phyloP scores from a whole-genome alignment of 1,284 basidiomycete species.

The Ceratobasidium sp. region DNA sequence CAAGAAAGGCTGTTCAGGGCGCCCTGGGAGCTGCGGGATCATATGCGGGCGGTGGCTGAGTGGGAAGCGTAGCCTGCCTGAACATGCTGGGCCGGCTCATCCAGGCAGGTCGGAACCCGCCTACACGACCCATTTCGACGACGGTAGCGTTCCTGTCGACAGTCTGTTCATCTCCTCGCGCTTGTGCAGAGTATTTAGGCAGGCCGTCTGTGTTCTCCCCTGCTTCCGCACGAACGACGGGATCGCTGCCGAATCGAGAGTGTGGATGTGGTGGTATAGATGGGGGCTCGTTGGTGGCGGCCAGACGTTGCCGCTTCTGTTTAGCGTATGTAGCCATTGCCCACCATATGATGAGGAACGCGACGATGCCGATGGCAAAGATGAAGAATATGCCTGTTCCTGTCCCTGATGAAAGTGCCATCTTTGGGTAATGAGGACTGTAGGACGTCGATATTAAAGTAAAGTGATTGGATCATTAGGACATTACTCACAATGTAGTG shows the following conservation, averaged over 20 bases:
- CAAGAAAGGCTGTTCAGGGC: neutral
- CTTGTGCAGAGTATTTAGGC: constrained; percentile 37
- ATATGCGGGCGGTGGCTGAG: constrained; percentile 38
- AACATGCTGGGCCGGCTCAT: constrained; percentile 29
- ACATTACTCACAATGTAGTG: neutral
- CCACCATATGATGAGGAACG: constrained; percentile 22
- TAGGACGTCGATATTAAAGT: too few species aligned
- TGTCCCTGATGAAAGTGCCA: neutral
- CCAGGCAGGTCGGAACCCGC: constrained; percentile 17
- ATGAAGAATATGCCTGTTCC: constrained; percentile 42
- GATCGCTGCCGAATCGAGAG: constrained; percentile 11
- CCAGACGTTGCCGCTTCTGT: constrained; percentile 16
- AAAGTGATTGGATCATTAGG: too few species aligned
- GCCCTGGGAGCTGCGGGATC: constrained; percentile 21
- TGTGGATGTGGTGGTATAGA: neutral
- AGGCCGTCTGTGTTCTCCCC: constrained; percentile 37
- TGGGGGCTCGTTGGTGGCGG: neutral
- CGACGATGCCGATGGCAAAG: constrained; percentile 6
- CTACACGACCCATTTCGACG: neutral
- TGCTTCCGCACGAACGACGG: constrained; percentile 30
- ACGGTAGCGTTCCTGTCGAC: constrained; percentile 19
- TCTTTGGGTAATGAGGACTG: neutral
- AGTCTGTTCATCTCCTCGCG: constrained; percentile 20
- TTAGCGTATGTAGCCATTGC: constrained; percentile 13
- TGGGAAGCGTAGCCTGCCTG: constrained; percentile 20